Evolutionary conservation across 2,329 filamentous ascomycete genomes (phyloP), one percentile per base, ranked within the genome.

Genomic region (Cladophialophora exuberans): DNA sequence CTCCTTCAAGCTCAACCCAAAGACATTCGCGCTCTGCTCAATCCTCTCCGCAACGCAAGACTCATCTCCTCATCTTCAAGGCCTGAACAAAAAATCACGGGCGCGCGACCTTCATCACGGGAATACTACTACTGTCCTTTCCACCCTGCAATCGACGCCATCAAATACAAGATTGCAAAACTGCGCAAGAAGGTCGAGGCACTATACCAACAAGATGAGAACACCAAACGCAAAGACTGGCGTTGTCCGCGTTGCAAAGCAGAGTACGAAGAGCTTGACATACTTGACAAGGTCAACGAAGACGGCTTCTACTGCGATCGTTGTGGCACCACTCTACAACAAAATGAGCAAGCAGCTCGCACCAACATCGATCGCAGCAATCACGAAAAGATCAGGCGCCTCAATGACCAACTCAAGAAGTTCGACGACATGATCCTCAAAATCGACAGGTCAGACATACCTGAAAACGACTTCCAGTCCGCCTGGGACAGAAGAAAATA

Each of bases 51-150:
- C 64, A 91, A 96, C 70, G 90, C 95, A 68, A 87, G 93, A 50
- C 85, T 99, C 66, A 77, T 97, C 56, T 63, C 56, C 67, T 89
- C 82, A 66, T 86, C 86, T 70, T 85, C 86, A 26, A 86, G 90
- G 57, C 83, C 86, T 45, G 91, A 96, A 70, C 77, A 88, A 52
- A 86, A 87, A 62, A 88, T 92, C 67, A 90, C 89, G 47, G 89
- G 91, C 56, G 87, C 88, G 54, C 86, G 91, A 48, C 88, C 90
- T 4, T 86, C 88, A 63, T 91, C 88, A 69, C 84, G 90, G 66
- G 96, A 93, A 60, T 99, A 96, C 80, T 99, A 96, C 76, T 99
- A 90, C 73, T 93, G 99, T 70, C 92, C 97, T 70, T 95, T 95
- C 67, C 90, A 94, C 56, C 88, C 90, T 54, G 90, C 93, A 30